phyloP scores from a whole-genome alignment of 805 yeast species.

The Huiozyma naganishii region DNA sequence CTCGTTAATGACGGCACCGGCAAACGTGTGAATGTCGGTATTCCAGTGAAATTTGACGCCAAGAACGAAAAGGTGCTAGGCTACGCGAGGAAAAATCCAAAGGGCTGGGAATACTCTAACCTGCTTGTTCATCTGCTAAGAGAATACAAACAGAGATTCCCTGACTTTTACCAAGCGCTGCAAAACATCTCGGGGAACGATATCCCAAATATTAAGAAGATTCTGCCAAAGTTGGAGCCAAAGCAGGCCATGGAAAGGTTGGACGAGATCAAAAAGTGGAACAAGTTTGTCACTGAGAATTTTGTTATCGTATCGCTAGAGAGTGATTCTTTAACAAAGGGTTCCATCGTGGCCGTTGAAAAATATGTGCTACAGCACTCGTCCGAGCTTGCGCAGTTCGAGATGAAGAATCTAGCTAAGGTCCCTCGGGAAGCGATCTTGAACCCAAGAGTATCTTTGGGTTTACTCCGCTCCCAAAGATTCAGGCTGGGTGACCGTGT shows the following conservation, averaged over 20 bases:
- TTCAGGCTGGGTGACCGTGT: constrained; percentile 87
- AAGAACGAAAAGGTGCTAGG: constrained; percentile 79
- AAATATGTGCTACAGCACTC: constrained; percentile 39
- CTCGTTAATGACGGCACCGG: constrained; percentile 45
- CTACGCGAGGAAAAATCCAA: constrained; percentile 53
- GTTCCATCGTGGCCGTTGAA: constrained; percentile 60
- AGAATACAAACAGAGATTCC: constrained; percentile 52
- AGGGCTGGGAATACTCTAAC: constrained; percentile 77
- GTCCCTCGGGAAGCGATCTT: constrained; percentile 80
- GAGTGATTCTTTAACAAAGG: constrained; percentile 64
- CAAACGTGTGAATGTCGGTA: constrained; percentile 58
- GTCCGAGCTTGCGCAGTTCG: constrained; percentile 34
- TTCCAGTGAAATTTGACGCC: constrained; percentile 74
- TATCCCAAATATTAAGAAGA: constrained; percentile 23
- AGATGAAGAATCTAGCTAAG: constrained; percentile 53
- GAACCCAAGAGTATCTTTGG: constrained; percentile 62
- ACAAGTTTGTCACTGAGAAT: constrained; percentile 41
- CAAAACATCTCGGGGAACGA: constrained; percentile 13
- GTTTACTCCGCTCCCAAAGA: constrained; percentile 59
- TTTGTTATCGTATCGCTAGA: constrained; percentile 61
- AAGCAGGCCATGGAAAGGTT: constrained; percentile 22
- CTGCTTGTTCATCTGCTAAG: constrained; percentile 57
- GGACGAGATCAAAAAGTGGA: constrained; percentile 28
- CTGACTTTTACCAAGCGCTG: constrained; percentile 42
- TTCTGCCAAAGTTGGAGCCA: constrained; percentile 29